Percentiles rank a stretch among this genome's conserved stretches.
Evolutionary conservation across 495 filamentous ascomycete species (phyloP).

Genomic region (Xanthoparmelia taractica): DNA sequence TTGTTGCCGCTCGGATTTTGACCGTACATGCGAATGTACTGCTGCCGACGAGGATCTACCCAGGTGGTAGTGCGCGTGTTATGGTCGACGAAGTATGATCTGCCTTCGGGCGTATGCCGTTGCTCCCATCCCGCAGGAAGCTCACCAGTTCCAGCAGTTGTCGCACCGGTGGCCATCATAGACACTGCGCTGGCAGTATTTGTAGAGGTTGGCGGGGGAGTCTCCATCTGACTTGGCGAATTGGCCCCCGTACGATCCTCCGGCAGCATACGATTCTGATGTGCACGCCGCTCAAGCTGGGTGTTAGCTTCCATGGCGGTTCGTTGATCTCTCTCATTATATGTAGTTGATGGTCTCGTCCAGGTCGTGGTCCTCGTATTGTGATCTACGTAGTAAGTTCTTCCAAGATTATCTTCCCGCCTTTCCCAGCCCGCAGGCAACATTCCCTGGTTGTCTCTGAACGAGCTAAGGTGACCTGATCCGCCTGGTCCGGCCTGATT

Average conservation of each 20-base stretch:
- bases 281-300: slow-evolving; percentile 80
- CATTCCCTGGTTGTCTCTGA: slow-evolving; percentile 89
- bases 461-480: slow-evolving; percentile 69
- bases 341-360: slow-evolving; percentile 76
- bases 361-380: slow-evolving; percentile 96
- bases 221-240: slow-evolving; percentile 70
- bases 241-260: slow-evolving; percentile 93
- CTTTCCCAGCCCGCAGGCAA: slow-evolving; percentile 93
- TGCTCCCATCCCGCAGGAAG: slow-evolving; percentile 96
- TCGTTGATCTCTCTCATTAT: slow-evolving; percentile 69
- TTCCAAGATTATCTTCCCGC: slow-evolving; percentile 87
- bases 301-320: slow-evolving; percentile 79
- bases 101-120: slow-evolving; percentile 85
- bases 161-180: slow-evolving; percentile 92
- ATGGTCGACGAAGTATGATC: slow-evolving; percentile 97
- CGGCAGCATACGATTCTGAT: slow-evolving; percentile 91
- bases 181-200: slow-evolving; percentile 55
- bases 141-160: slow-evolving; percentile 89
- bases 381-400: slow-evolving; percentile 99
- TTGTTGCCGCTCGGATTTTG: slow-evolving; percentile 67
- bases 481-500: slow-evolving; percentile 29
- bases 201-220: slow-evolving; percentile 25
- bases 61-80: slow-evolving; percentile 98
- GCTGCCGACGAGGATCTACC: slow-evolving; percentile 97
- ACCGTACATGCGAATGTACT: slow-evolving; percentile 97